Percentiles rank a stretch among this genome's conserved stretches.
phyloP scores from a whole-genome alignment of 768 basidiomycete species.

The Tremella mesenterica region DNA sequence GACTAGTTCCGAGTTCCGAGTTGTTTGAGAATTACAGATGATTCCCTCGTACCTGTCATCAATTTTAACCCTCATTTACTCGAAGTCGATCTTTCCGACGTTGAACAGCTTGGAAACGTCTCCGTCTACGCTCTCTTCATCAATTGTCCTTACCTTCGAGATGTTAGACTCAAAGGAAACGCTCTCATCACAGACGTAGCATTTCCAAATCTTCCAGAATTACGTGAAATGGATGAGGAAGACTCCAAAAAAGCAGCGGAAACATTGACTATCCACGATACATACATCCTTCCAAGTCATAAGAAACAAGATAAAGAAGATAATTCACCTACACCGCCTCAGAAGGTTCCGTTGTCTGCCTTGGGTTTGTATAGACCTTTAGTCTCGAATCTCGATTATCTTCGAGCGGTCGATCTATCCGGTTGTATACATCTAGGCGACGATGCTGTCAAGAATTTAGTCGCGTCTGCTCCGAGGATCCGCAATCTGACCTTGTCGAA shows the following conservation, averaged over 20 bases:
- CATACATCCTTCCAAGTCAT: neutral
- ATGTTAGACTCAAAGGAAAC: conserved; percentile 78
- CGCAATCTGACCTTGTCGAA: conserved; percentile 81
- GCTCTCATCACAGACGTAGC: conserved; percentile 67
- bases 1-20: conserved; percentile 72
- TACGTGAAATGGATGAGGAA: conserved; percentile 32
- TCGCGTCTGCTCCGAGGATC: conserved; percentile 70
- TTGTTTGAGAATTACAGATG: conserved; percentile 65
- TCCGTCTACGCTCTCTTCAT: conserved; percentile 77
- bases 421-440: conserved; percentile 74
- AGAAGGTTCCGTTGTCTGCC: neutral
- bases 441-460: conserved; percentile 69
- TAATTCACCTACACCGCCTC: neutral
- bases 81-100: conserved; percentile 86
- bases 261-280: neutral
- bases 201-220: conserved; percentile 60
- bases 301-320: neutral
- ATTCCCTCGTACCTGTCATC: conserved; percentile 65
- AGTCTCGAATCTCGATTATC: conserved; percentile 57
- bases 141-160: conserved; percentile 72
- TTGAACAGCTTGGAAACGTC: conserved; percentile 65
- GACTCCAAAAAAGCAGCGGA: neutral
- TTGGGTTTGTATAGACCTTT: conserved; percentile 6
- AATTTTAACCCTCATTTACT: conserved; percentile 73
- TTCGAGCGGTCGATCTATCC: conserved; percentile 89